Base-by-base conservation (phyloP, 2,329 filamentous ascomycete species). In the Penicillium sp. region DNA sequence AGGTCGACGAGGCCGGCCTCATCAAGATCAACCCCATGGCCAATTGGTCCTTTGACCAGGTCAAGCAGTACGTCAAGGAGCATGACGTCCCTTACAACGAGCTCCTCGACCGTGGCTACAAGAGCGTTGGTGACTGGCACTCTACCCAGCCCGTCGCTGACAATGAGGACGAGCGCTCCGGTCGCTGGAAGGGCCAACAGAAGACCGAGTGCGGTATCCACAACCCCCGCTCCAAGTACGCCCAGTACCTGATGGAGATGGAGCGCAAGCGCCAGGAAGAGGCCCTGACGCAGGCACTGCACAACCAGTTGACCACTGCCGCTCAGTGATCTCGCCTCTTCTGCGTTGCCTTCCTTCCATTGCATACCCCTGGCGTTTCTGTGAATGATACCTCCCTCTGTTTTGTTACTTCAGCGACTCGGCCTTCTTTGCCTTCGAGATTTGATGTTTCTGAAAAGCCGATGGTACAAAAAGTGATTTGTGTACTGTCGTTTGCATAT, bases 181-280 rank as follows among this genome's bases (percentile, higher is more conserved):
- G 94, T 52, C 87, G 94, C 62, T 99, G 94, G 94, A 96, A 96
- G 82, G 94, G 94, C 56, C 88, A 91, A 73, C 78, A 81, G 66
- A 99, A 99, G 86, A 95, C 91, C 14, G 94, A 99, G 79, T 99
- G 94, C 73, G 94, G 94, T 43, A 97, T 99, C 69, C 94, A 99
- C 83, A 97, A 97, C 81, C 95, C 94, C 75, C 87, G 92, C 73
- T 95, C 90, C 52, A 87, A 91, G 63, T 99, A 97, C 68, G 89
- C 91, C 10, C 85, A 92, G 74, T 96, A 88, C 74, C 76, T 95
- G 50, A 80, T 81, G 64, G 85, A 90, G 55, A 83, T 88, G 73
- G 86, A 90, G 69, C 76, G 80, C 67, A 86, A 89, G 78, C 77
- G 80, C 58, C 79, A 85, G 61, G 81, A 84, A 57, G 76, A 82